Evolutionary conservation across 2,329 filamentous ascomycete genomes (phyloP).

Genomic region (Mariannaea elegans): DNA sequence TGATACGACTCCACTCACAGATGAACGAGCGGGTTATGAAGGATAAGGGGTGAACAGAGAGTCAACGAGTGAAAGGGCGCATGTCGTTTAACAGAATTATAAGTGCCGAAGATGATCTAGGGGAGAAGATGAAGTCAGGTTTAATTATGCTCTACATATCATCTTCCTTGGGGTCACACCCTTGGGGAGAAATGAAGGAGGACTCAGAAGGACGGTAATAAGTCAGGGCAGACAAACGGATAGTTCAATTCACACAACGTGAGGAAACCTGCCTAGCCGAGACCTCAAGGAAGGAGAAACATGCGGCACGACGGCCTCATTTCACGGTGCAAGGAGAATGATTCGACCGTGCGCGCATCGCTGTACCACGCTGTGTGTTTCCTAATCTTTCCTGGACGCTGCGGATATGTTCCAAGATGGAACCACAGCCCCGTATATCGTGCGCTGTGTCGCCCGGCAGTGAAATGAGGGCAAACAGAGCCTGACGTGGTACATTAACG

Average conservation of each 20-base stretch:
- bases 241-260: background rate
- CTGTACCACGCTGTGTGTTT: slow-evolving; percentile 31
- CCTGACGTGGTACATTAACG: slow-evolving; percentile 37
- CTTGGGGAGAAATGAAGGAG: background rate
- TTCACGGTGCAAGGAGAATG: slow-evolving; percentile 12
- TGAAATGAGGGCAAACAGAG: slow-evolving; percentile 41
- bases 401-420: slow-evolving; percentile 27
- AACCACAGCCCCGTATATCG: slow-evolving; percentile 21
- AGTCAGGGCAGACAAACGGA: background rate
- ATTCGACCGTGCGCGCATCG: slow-evolving; percentile 33
- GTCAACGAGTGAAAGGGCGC: background rate
- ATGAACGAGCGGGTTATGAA: background rate
- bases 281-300: background rate
- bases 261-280: background rate
- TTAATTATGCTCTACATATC: background rate
- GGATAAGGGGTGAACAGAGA: background rate
- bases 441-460: slow-evolving; percentile 24
- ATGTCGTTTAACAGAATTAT: background rate
- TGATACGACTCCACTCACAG: background rate
- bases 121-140: background rate
- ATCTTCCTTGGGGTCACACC: background rate
- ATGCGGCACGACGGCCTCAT: background rate
- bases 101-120: background rate
- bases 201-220: background rate
- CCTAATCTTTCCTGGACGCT: slow-evolving; percentile 24